Base-by-base conservation (phyloP, 331 rosid species). In the Erythrophleum ivorense region DNA sequence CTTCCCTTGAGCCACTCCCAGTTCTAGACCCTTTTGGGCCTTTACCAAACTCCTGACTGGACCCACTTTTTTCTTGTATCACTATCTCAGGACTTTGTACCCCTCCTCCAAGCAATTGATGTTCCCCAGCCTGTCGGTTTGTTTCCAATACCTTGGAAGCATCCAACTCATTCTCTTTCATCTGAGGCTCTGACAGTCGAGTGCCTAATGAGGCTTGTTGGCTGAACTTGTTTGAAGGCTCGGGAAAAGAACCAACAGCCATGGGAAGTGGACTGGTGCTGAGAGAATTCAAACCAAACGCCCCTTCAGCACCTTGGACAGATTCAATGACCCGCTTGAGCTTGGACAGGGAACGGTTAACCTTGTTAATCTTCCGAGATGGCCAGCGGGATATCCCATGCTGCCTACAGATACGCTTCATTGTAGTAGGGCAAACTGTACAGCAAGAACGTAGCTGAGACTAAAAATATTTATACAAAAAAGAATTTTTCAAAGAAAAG, bases 331-430 rank as follows among this genome's bases (percentile, higher is more conserved):
- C 98, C 43, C 80, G 87, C 85, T 96, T 92, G 78, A 96, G 95
- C 88, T 96, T 96, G 21, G 94, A 88, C 76, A 96, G 89, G 71
- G 99, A 94, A 76, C 89, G 97, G 81, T 94, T 96, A 52, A 96
- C 97, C 88, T 92, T 96, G 84, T 94, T 94, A 82, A 96, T 94
- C 93, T 96, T 96, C 75, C 98, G 97, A 53, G 99, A 96, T 21
- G 99, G 98, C 99, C 99, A 96, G 38, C 99, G 97, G 46, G 99
- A 94, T 80, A 96, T 96, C 78, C 99, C 99, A 75, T 96, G 97
- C 86, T 96, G 99, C 88, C 99, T 91, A 76, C 99, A 96, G 50
- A 96, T 96, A 73, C 99, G 98, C 88, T 96, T 96, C 99, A 96
- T 96, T 50, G 99, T 96, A 34, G 99, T 96, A 1, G 99, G 98